A percentile compares a stretch with the other conserved stretches of the same genome.
These are phyloP conservation scores for Ceratocystis cubensis DNA, from an alignment of 2,329 filamentous ascomycete species.

Conservation along the genomic window DNA sequence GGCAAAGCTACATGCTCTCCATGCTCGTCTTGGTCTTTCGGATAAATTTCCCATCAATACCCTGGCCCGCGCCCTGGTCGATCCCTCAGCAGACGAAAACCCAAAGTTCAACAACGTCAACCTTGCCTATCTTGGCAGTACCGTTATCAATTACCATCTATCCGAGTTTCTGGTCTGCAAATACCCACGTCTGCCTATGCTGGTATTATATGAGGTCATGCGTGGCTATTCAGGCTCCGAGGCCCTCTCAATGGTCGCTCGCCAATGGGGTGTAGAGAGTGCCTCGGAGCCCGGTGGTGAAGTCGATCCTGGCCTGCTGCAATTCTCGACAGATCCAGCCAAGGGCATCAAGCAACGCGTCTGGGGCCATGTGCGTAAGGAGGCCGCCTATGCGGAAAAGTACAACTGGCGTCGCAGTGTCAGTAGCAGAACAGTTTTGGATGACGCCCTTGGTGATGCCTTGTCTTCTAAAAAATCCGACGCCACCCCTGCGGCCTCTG, in stretches of 20 bases:
- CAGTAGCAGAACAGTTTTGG: constrained; percentile 65
- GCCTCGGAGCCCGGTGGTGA: constrained; percentile 80
- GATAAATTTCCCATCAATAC: constrained; percentile 72
- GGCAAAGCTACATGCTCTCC: constrained; percentile 82
- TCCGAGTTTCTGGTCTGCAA: constrained; percentile 77
- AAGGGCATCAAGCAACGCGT: constrained; percentile 34
- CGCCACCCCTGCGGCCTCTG: constrained; percentile 12
- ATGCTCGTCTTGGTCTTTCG: constrained; percentile 75
- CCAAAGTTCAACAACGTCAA: constrained; percentile 78
- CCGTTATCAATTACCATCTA: constrained; percentile 78
- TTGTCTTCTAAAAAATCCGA: constrained; percentile 26
- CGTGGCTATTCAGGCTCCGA: constrained; percentile 68
- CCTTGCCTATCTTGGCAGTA: constrained; percentile 66
- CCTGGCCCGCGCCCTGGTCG: constrained; percentile 73
- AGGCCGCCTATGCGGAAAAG: constrained; percentile 35
- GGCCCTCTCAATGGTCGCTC: constrained; percentile 59
- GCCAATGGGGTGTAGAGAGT: constrained; percentile 82
- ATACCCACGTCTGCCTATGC: constrained; percentile 81
- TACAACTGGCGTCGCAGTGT: constrained; percentile 54
- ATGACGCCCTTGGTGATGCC: constrained; percentile 70
- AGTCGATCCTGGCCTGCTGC: constrained; percentile 81
- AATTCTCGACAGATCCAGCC: constrained; percentile 49
- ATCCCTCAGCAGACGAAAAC: constrained; percentile 69
- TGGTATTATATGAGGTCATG: constrained; percentile 75
- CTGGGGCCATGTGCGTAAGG: constrained; percentile 42